A percentile compares a stretch with the other conserved stretches of the same genome.
Evolutionary conservation across 176 grass and related monocot genomes (phyloP).

Genomic region (Rhynchospora breviuscula): DNA sequence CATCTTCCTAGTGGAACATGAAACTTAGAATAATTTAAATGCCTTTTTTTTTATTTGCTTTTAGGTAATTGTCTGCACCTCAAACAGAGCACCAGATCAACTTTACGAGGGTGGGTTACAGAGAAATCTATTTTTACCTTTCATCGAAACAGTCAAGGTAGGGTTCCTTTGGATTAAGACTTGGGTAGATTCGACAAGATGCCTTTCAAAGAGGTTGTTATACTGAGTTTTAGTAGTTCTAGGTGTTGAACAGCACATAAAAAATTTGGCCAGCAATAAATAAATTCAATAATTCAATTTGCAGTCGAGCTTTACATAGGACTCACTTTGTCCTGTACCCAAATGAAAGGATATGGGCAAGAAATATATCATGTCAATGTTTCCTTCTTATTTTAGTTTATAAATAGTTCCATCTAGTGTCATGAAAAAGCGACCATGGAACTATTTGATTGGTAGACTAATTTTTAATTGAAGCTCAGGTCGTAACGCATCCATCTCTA

Average conservation of each 20-base stretch:
- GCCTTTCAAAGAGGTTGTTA: not conserved
- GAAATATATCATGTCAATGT: not conserved
- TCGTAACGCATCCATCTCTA: not conserved
- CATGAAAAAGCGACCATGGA: not conserved
- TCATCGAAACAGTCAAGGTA: slow-evolving; percentile 83
- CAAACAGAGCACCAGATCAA: slow-evolving; percentile 68
- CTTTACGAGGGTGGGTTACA: slow-evolving; percentile 71
- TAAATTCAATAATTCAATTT: not conserved
- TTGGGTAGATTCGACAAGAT: not conserved
- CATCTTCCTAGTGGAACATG: not conserved
- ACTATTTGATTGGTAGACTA: not conserved
- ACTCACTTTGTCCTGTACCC: not conserved
- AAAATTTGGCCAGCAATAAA: not conserved
- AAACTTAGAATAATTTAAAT: not conserved
- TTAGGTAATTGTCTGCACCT: slow-evolving; percentile 84
- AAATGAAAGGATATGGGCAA: not conserved
- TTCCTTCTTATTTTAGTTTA: not conserved
- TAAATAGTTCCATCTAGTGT: not conserved
- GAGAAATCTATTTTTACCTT: slow-evolving; percentile 61
- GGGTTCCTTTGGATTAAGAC: not conserved
- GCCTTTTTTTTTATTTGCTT: slow-evolving; percentile 12
- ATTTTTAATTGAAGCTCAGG: not conserved
- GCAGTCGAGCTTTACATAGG: not conserved
- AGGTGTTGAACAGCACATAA: not conserved
- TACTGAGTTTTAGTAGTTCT: not conserved